These are phyloP conservation scores for Kluyveromyces sp. DNA, from an alignment of 1,139 yeast species.

Conservation along the genomic window DNA sequence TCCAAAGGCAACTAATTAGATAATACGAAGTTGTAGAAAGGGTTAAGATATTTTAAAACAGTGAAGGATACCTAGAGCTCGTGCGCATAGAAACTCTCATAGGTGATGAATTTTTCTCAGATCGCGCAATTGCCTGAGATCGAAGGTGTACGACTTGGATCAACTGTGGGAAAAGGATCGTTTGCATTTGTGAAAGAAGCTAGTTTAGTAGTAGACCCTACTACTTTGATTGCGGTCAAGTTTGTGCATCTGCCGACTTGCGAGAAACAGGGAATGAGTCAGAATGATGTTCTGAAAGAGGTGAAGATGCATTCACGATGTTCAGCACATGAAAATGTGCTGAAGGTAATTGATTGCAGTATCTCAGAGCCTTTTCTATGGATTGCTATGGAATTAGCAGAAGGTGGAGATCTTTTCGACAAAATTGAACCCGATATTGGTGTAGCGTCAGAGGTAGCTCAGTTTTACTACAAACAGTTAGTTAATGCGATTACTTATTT, in stretches of 20 bases:
- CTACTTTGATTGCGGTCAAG: slow-evolving; percentile 45
- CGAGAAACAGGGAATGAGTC: slow-evolving; percentile 36
- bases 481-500: slow-evolving; percentile 48
- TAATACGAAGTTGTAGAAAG: too few species aligned
- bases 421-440: slow-evolving; percentile 71
- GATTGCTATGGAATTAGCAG: slow-evolving; percentile 58
- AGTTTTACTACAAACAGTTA: slow-evolving; percentile 57
- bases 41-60: too few species aligned
- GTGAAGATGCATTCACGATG: slow-evolving; percentile 48
- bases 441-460: slow-evolving; percentile 56
- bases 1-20: too few species aligned
- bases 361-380: slow-evolving; percentile 47
- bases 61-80: too few species aligned
- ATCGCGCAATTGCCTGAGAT: slow-evolving; percentile 32
- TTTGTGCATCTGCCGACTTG: slow-evolving; percentile 46
- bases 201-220: slow-evolving; percentile 23
- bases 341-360: slow-evolving; percentile 45
- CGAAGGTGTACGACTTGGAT: slow-evolving; percentile 31
- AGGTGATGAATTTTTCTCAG: slow-evolving; percentile 22
- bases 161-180: slow-evolving; percentile 41
- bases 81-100: neutral
- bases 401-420: slow-evolving; percentile 65
- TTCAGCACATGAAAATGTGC: slow-evolving; percentile 49
- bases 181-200: slow-evolving; percentile 39
- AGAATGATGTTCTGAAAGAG: slow-evolving; percentile 44